Percentiles rank a stretch among this genome's conserved stretches.
Evolutionary conservation across 2,329 filamentous ascomycete genomes (phyloP).

Genomic region (Phaeomoniella chlamydospora): DNA sequence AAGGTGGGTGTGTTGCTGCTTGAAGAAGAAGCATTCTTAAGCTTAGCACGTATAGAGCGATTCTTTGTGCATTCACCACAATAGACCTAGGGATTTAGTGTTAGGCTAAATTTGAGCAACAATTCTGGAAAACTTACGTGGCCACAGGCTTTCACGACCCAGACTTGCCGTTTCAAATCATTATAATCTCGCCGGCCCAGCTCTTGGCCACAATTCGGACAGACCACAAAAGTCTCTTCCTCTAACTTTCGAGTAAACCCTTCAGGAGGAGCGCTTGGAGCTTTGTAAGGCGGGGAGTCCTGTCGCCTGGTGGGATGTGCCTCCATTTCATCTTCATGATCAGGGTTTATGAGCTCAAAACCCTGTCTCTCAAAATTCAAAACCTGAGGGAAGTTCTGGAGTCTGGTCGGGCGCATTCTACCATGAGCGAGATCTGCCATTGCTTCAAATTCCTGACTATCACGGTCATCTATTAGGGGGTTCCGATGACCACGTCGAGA

Average conservation of each 20-base stretch:
- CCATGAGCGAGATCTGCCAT: not conserved
- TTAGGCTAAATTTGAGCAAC: slow-evolving; percentile 1
- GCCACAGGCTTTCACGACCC: slow-evolving; percentile 80
- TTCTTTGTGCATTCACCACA: slow-evolving; percentile 31
- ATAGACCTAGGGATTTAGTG: slow-evolving; percentile 24
- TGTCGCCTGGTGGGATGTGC: slow-evolving; percentile 7
- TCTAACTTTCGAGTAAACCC: slow-evolving; percentile 70
- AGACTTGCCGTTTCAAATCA: slow-evolving; percentile 66
- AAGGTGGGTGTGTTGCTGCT: slow-evolving; percentile 16
- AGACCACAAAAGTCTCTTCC: slow-evolving; percentile 61
- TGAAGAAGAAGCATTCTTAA: slow-evolving; percentile 15
- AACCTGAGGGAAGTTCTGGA: not conserved
- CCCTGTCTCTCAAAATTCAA: slow-evolving; percentile 1
- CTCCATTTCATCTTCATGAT: slow-evolving; percentile 9
- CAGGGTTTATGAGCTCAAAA: not conserved
- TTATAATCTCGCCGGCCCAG: slow-evolving; percentile 54
- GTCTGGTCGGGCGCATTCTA: not conserved
- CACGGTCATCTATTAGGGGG: not conserved
- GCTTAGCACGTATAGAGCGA: slow-evolving; percentile 16
- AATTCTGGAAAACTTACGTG: slow-evolving; percentile 49
- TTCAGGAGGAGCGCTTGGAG: slow-evolving; percentile 48
- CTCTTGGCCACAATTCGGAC: slow-evolving; percentile 76
- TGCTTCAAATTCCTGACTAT: not conserved
- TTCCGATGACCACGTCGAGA: not conserved
- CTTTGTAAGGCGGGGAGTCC: slow-evolving; percentile 34